A percentile compares a stretch with the other conserved stretches of the same genome.
These are phyloP conservation scores for Apiotrichum porosum DNA, from an alignment of 1,284 basidiomycete species.

Conservation along the genomic window DNA sequence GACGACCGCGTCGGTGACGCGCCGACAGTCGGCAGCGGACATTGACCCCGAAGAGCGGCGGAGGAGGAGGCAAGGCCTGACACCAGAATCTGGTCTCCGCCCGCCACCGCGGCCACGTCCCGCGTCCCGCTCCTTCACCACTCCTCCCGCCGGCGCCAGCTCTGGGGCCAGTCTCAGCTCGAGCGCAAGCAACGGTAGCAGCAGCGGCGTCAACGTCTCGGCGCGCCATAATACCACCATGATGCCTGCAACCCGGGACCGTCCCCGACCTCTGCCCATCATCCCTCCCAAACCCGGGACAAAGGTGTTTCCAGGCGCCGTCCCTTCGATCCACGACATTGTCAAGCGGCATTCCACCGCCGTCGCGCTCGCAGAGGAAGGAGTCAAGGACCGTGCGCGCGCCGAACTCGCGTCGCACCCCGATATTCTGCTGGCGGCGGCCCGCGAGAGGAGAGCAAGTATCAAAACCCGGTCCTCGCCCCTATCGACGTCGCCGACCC, in stretches of 20 bases:
- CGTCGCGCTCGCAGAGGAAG: slow-evolving; percentile 22
- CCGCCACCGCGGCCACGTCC: slow-evolving; percentile 12
- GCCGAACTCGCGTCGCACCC: slow-evolving; percentile 7
- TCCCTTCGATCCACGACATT: slow-evolving; percentile 48
- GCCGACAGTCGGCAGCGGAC: slow-evolving; percentile 1
- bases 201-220: not conserved
- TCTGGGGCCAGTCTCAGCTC: not conserved
- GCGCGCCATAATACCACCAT: not conserved
- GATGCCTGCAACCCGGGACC: not conserved
- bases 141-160: not conserved
- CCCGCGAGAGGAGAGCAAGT: not conserved
- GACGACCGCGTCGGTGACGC: not conserved
- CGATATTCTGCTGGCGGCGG: not conserved
- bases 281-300: not conserved
- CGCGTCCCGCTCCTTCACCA: slow-evolving; percentile 3
- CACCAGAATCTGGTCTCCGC: slow-evolving; percentile 13
- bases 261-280: not conserved
- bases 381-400: slow-evolving; percentile 25
- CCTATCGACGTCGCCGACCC: not conserved
- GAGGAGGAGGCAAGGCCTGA: slow-evolving; percentile 12
- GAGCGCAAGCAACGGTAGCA: not conserved
- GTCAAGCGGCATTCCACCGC: slow-evolving; percentile 43
- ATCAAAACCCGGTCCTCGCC: not conserved
- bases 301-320: not conserved
- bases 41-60: slow-evolving; percentile 15